phyloP scores from a whole-genome alignment of 2,329 filamentous ascomycete genomes.

The Thielaviopsis ethacetica region DNA sequence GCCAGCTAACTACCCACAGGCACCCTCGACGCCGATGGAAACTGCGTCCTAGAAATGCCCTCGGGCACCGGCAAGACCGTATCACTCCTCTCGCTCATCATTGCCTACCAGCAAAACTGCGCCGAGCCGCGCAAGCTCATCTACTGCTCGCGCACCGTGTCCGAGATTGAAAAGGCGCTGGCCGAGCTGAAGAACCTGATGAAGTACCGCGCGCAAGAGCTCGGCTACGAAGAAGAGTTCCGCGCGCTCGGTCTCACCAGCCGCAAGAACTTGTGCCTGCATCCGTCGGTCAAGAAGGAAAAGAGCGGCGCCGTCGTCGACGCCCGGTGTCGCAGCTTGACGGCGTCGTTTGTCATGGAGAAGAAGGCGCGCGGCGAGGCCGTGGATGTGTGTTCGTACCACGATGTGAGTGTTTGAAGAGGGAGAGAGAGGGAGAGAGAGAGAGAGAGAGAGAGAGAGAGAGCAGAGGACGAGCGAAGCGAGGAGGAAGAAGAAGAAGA shows the following conservation, averaged over 20 bases:
- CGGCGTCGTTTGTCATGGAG: slow-evolving; percentile 92
- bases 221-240: slow-evolving; percentile 88
- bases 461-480: no score
- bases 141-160: slow-evolving; percentile 99
- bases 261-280: slow-evolving; percentile 91
- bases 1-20: no score
- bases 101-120: slow-evolving; percentile 90
- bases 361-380: slow-evolving; percentile 92
- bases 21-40: slow-evolving; percentile 83
- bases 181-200: slow-evolving; percentile 83
- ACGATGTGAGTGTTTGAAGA: slow-evolving; percentile 47
- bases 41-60: slow-evolving; percentile 97
- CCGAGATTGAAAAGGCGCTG: slow-evolving; percentile 94
- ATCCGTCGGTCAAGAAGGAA: slow-evolving; percentile 88
- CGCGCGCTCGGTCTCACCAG: slow-evolving; percentile 82
- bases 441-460: no score
- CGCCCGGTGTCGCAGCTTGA: slow-evolving; percentile 86
- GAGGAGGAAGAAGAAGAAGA: not conserved
- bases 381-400: slow-evolving; percentile 87
- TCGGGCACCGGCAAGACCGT: slow-evolving; percentile 97
- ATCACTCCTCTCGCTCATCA: slow-evolving; percentile 82
- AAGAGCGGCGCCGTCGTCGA: slow-evolving; percentile 92
- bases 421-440: no score
- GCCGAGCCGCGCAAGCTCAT: slow-evolving; percentile 91
- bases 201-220: slow-evolving; percentile 79